Percentiles rank a stretch among this genome's conserved stretches.
phyloP scores from a whole-genome alignment of 2,329 filamentous ascomycete species.

The Ophiostoma sp. region DNA sequence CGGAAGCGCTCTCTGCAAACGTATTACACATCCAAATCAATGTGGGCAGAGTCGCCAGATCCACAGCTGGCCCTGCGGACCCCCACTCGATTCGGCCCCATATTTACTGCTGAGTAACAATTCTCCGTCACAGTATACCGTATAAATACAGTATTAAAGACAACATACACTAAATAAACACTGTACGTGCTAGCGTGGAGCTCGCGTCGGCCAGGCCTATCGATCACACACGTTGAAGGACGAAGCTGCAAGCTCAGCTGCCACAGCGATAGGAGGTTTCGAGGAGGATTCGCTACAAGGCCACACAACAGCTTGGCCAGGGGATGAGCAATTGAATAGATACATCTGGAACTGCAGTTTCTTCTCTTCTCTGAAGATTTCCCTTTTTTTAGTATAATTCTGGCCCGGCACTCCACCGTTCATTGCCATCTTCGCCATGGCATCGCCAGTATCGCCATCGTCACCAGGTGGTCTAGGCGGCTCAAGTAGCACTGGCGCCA shows the following conservation, averaged over 20 bases:
- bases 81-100: background rate
- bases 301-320: background rate
- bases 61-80: background rate
- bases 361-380: background rate
- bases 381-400: background rate
- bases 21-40: conserved; percentile 4
- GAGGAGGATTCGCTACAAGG: background rate
- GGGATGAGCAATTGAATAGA: background rate
- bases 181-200: background rate
- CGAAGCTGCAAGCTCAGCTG: background rate
- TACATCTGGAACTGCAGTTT: background rate
- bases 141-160: background rate
- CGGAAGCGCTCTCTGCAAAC: conserved; percentile 9
- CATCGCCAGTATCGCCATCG: conserved; percentile 10
- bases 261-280: background rate
- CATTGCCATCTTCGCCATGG: conserved; percentile 12
- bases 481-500: background rate
- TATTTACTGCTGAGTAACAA: background rate
- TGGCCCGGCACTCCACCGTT: background rate
- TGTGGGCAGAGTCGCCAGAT: background rate
- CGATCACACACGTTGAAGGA: background rate
- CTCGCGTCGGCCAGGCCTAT: background rate
- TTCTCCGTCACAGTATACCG: background rate
- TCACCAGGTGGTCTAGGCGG: background rate
- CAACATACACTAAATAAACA: background rate